A percentile compares a stretch with the other conserved stretches of the same genome.
Evolutionary conservation across 768 basidiomycete genomes (phyloP).

Genomic region (Pleurotus pulmonarius): DNA sequence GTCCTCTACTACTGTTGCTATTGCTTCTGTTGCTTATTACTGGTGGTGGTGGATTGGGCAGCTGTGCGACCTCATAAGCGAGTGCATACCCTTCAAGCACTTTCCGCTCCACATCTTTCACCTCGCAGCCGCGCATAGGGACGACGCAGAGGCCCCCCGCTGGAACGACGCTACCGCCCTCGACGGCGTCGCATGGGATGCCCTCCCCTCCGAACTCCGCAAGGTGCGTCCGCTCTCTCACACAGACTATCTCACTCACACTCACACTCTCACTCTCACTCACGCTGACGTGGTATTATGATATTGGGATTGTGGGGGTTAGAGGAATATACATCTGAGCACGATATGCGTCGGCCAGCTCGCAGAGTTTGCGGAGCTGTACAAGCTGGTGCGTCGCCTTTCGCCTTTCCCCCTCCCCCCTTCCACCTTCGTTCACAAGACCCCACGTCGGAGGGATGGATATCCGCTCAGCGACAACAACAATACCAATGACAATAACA

Average conservation of each 20-base stretch:
- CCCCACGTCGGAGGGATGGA: no score
- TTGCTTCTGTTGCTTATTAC: neutral
- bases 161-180: slow-evolving; percentile 47
- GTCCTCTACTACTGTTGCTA: no score
- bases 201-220: slow-evolving; percentile 54
- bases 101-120: slow-evolving; percentile 52
- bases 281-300: no score
- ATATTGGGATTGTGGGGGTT: neutral
- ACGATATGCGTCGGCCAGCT: slow-evolving; percentile 43
- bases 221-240: slow-evolving; percentile 39
- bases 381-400: slow-evolving; percentile 37
- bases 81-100: slow-evolving; percentile 16
- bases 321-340: slow-evolving; percentile 62
- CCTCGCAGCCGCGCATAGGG: slow-evolving; percentile 54
- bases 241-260: no score
- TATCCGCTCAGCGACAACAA: neutral
- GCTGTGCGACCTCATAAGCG: slow-evolving; percentile 40
- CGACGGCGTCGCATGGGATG: slow-evolving; percentile 57
- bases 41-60: slow-evolving; percentile 11
- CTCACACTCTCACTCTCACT: no score
- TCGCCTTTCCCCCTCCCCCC: neutral
- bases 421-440: no score
- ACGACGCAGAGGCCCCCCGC: slow-evolving; percentile 47
- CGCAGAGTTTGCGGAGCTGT: slow-evolving; percentile 47
- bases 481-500: no score